Percentiles rank a stretch among this genome's conserved stretches.
These are phyloP conservation scores for Pythium diclinum DNA, from an alignment of 352 stramenopile genomes.

Conservation along the genomic window DNA sequence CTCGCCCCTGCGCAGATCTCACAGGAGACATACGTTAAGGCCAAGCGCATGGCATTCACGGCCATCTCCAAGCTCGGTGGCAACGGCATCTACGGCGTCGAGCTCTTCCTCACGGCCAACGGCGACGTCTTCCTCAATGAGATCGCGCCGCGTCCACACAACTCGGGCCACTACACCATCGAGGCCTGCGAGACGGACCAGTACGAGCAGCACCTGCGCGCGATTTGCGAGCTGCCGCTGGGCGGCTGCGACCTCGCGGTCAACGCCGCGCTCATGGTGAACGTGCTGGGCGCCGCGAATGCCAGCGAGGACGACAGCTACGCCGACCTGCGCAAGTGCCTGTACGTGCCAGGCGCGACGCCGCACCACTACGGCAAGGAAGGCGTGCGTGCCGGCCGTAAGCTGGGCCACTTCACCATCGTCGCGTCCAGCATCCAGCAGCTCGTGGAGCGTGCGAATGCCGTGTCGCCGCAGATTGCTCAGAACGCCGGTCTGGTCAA, in stretches of 20 bases:
- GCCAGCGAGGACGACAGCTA: conserved; percentile 85
- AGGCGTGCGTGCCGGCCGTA: conserved; percentile 87
- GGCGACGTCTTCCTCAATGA: conserved; percentile 95
- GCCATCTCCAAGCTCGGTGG: conserved; percentile 82
- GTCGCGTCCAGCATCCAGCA: conserved; percentile 85
- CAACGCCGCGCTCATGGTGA: conserved; percentile 89
- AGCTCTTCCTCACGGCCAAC: conserved; percentile 94
- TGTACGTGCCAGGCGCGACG: conserved; percentile 78
- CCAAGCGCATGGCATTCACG: conserved; percentile 52
- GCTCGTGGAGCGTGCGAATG: conserved; percentile 66
- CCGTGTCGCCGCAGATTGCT: conserved; percentile 42
- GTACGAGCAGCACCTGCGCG: conserved; percentile 98
- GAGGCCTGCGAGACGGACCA: conserved; percentile 96
- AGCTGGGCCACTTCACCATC: conserved; percentile 98
- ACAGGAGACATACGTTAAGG: conserved; percentile 35
- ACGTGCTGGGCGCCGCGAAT: conserved; percentile 74
- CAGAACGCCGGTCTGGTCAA: conserved; percentile 40
- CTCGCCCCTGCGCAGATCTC: conserved; percentile 86
- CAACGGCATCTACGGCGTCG: conserved; percentile 95
- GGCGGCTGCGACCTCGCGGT: conserved; percentile 92
- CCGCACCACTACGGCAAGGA: conserved; percentile 98
- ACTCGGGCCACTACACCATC: conserved; percentile 99
- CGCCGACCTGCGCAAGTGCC: conserved; percentile 49
- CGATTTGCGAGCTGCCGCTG: conserved; percentile 92
- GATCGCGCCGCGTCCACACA: conserved; percentile 96